Evolutionary conservation across 257 asterid genomes (phyloP).

Genomic region (Knoxia roxburghii): DNA sequence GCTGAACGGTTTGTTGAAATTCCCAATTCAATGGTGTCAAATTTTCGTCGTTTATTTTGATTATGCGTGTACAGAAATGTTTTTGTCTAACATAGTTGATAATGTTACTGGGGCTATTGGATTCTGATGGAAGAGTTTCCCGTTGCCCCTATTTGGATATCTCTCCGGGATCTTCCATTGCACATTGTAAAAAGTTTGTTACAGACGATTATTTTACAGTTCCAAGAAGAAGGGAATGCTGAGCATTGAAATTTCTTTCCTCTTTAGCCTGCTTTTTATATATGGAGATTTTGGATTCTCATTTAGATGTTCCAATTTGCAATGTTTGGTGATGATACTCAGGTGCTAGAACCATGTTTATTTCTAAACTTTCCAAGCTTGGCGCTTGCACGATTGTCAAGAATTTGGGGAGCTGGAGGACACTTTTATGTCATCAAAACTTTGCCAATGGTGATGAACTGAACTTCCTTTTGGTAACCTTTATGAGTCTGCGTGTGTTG

Average conservation of each 20-base stretch:
- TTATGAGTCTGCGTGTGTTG: too few relatives aligned
- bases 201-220: not conserved
- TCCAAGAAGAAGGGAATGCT: not conserved
- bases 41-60: not conserved
- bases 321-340: not conserved
- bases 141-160: not conserved
- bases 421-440: not conserved
- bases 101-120: not conserved
- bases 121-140: not conserved
- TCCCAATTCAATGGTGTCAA: not conserved
- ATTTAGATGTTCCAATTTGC: not conserved
- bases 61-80: not conserved
- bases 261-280: not conserved
- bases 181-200: too few relatives aligned
- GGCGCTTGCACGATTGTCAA: conserved; percentile 13
- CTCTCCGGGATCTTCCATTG: too few relatives aligned
- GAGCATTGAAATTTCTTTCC: not conserved
- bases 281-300: not conserved
- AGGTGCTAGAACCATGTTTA: conserved; percentile 19
- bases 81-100: not conserved
- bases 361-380: conserved; percentile 21
- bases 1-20: not conserved
- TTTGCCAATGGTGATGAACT: not conserved
- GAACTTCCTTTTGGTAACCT: not conserved
- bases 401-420: not conserved